Conservation (phyloP, 441 rosid genomes). For the Pelargonium australe region DNA sequence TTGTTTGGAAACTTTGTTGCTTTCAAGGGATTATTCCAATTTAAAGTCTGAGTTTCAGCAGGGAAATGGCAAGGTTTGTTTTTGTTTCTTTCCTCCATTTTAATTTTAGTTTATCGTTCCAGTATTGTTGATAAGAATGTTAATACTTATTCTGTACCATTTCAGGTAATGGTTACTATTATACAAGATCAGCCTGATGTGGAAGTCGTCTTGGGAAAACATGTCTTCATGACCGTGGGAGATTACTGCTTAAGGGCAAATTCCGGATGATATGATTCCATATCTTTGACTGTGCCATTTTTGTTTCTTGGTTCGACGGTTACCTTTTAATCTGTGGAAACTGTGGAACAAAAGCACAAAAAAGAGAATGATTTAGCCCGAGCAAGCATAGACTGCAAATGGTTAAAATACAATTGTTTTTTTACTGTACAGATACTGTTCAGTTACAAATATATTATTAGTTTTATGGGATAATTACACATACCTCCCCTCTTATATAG, state of each 20-base stretch:
- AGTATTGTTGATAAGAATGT: neutral
- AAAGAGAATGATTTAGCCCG: neutral
- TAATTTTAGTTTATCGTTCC: neutral
- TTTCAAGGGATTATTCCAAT: conserved; percentile 62
- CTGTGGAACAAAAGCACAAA: neutral
- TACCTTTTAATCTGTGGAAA: neutral
- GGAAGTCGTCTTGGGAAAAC: conserved; percentile 48
- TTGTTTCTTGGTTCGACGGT: neutral
- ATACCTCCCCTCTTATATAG: no score
- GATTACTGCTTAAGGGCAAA: conserved; percentile 35
- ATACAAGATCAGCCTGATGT: conserved; percentile 53
- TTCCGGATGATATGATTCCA: conserved; percentile 6
- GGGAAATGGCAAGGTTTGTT: conserved; percentile 65
- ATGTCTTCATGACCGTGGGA: conserved; percentile 52
- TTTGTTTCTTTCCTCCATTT: neutral
- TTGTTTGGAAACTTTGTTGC: conserved; percentile 54
- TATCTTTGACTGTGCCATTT: neutral
- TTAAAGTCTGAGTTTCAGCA: conserved; percentile 71
- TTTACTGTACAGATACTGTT: neutral
- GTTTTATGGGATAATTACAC: no score
- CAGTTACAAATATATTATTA: neutral
- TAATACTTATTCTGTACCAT: neutral
- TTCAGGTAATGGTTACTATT: conserved; percentile 56
- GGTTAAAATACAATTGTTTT: neutral
- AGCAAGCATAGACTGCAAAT: neutral